phyloP scores from a whole-genome alignment of 345 rosid species.

The Brassica incana region DNA sequence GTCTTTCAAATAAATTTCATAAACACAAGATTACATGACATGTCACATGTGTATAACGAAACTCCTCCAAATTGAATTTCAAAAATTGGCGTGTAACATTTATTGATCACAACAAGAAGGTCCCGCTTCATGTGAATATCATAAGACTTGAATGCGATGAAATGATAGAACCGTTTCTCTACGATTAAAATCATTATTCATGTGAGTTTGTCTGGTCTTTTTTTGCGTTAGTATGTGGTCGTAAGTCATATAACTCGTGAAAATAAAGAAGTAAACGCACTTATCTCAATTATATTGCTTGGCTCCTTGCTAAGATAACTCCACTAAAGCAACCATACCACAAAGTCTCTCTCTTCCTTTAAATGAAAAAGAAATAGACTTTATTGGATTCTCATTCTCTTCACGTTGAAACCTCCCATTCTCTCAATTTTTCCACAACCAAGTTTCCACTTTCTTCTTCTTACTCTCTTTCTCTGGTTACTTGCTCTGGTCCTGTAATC shows the following conservation, averaged over 20 bases:
- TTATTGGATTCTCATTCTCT: conserved; percentile 29
- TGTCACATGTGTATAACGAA: neutral
- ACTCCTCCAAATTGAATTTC: neutral
- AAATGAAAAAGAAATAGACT: conserved; percentile 18
- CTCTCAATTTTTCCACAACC: conserved; percentile 5
- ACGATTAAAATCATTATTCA: neutral
- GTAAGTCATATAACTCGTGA: neutral
- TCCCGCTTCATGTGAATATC: conserved; percentile 27
- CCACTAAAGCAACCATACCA: conserved; percentile 12
- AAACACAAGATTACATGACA: neutral
- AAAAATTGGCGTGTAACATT: conserved; percentile 19
- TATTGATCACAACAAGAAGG: conserved; percentile 4
- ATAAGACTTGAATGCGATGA: neutral
- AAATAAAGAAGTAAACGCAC: neutral
- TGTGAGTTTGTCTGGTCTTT: neutral
- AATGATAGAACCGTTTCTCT: neutral
- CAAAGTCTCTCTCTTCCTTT: conserved; percentile 31
- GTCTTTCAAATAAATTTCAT: neutral
- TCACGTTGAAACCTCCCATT: conserved; percentile 1
- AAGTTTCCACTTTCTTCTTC: neutral
- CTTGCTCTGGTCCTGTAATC: neutral
- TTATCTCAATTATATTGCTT: neutral
- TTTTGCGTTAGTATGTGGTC: neutral
- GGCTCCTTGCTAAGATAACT: conserved; percentile 2
- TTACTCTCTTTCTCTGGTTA: conserved; percentile 12